Conservation (phyloP, 164 flowering plant species). For the Magnolia kwangsiensis region DNA sequence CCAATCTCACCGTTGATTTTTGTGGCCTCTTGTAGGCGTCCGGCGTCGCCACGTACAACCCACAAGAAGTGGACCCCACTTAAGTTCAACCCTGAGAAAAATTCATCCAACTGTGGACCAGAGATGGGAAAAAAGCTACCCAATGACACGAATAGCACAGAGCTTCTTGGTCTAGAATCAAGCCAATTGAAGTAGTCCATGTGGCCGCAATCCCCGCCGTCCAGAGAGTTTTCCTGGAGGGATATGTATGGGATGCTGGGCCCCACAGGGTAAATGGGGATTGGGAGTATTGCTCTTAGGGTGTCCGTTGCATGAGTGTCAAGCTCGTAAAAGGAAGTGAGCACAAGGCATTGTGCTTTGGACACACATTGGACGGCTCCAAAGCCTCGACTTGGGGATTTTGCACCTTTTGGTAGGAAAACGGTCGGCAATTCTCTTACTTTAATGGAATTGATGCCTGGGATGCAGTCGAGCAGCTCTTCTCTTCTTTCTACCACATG, state of each 20-base stretch:
- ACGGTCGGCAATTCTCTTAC: conserved; percentile 38
- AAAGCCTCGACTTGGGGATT: neutral
- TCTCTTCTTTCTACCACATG: conserved; percentile 23
- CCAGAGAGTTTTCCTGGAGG: neutral
- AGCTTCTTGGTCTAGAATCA: conserved; percentile 30
- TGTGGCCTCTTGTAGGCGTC: conserved; percentile 16
- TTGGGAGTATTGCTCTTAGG: conserved; percentile 21
- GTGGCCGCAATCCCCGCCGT: neutral
- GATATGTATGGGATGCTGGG: conserved; percentile 38
- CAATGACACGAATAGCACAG: conserved; percentile 42
- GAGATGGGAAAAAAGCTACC: conserved; percentile 42
- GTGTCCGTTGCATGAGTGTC: conserved; percentile 35
- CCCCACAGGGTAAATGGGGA: conserved; percentile 44
- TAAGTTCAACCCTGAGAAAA: conserved; percentile 23
- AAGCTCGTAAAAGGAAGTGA: conserved; percentile 44
- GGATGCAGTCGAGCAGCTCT: conserved; percentile 42
- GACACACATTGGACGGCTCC: conserved; percentile 11
- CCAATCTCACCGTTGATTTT: conserved; percentile 26
- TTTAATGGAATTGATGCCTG: conserved; percentile 42
- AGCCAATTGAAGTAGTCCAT: conserved; percentile 36
- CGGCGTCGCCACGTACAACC: conserved; percentile 42
- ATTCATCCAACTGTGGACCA: conserved; percentile 33
- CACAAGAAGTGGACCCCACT: conserved; percentile 36
- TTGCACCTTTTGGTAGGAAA: neutral
- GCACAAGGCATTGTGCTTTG: conserved; percentile 44